phyloP scores from a whole-genome alignment of 106 monocot genomes.

The Dendrobium nobile region DNA sequence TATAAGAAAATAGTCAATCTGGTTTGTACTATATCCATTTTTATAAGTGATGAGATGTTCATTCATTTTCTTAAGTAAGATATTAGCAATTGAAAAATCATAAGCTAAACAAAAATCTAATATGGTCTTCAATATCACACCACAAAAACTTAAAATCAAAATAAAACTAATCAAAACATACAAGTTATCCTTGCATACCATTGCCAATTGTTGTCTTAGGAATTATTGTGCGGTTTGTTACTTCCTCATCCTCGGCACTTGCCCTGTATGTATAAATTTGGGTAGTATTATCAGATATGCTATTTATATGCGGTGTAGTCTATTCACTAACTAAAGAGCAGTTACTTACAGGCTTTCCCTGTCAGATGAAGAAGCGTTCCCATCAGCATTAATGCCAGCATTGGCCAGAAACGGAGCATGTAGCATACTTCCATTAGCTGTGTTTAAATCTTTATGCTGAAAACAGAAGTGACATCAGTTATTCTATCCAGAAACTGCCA shows the following conservation, averaged over 20 bases:
- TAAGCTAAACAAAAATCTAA: too few relatives aligned
- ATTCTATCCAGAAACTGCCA: background rate
- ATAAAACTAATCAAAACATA: background rate
- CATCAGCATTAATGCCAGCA: slow-evolving; percentile 36
- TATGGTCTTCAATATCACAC: background rate
- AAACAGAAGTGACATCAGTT: slow-evolving; percentile 6
- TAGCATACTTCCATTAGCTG: slow-evolving; percentile 32
- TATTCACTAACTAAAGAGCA: background rate
- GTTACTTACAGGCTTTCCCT: slow-evolving; percentile 72
- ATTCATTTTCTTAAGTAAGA: too few relatives aligned
- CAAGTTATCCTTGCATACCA: slow-evolving; percentile 26
- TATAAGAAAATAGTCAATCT: too few relatives aligned
- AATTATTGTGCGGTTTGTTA: slow-evolving; percentile 31
- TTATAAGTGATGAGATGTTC: too few relatives aligned
- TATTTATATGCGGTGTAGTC: background rate
- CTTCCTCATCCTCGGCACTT: slow-evolving; percentile 78
- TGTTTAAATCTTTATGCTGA: slow-evolving; percentile 50
- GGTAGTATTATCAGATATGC: background rate
- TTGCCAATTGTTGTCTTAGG: slow-evolving; percentile 84
- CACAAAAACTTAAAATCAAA: slow-evolving; percentile 1
- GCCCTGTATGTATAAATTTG: slow-evolving; percentile 28
- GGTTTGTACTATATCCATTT: too few relatives aligned
- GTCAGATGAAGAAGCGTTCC: slow-evolving; percentile 57
- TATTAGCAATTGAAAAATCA: too few relatives aligned
- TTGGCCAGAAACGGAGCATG: slow-evolving; percentile 49